Evolutionary conservation across 1,284 basidiomycete genomes (phyloP).

Genomic region (Ustilago cynodontis): DNA sequence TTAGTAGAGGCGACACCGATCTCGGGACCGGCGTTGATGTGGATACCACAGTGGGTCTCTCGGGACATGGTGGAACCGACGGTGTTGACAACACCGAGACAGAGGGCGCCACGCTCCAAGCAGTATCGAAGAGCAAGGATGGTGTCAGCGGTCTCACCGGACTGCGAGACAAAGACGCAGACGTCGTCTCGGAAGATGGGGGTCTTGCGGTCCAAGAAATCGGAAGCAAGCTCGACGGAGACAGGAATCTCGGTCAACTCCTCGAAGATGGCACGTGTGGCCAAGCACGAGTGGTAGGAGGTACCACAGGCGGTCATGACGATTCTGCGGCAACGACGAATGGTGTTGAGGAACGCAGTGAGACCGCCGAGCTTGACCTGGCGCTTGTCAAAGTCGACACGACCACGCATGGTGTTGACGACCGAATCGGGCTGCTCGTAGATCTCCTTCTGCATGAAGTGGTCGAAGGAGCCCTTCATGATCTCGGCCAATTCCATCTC

Average conservation of each 20-base stretch:
- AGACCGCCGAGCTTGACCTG: constrained; percentile 94
- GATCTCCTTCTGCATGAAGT: constrained; percentile 99
- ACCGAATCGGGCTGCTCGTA: constrained; percentile 99
- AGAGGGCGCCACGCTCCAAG: constrained; percentile 93
- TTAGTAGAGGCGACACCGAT: constrained; percentile 99
- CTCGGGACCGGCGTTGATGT: constrained; percentile 99
- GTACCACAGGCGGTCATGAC: constrained; percentile 98
- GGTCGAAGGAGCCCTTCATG: constrained; percentile 99
- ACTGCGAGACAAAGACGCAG: constrained; percentile 96
- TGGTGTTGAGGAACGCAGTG: constrained; percentile 93
- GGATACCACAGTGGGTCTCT: constrained; percentile 98
- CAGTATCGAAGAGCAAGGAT: constrained; percentile 97
- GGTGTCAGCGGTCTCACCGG: constrained; percentile 98
- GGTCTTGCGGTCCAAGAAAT: constrained; percentile 98
- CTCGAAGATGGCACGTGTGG: constrained; percentile 98
- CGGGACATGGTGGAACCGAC: constrained; percentile 98
- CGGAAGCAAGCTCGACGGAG: constrained; percentile 95
- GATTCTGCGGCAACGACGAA: constrained; percentile 92
- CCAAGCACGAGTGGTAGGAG: constrained; percentile 95
- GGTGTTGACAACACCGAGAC: constrained; percentile 94
- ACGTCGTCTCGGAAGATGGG: constrained; percentile 99
- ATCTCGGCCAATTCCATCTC: constrained; percentile 99
- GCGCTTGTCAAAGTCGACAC: constrained; percentile 97
- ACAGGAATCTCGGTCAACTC: constrained; percentile 99
- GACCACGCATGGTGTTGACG: constrained; percentile 99